phyloP scores from a whole-genome alignment of 139 green algal genomes.

The Axilococcus clingmanii region DNA sequence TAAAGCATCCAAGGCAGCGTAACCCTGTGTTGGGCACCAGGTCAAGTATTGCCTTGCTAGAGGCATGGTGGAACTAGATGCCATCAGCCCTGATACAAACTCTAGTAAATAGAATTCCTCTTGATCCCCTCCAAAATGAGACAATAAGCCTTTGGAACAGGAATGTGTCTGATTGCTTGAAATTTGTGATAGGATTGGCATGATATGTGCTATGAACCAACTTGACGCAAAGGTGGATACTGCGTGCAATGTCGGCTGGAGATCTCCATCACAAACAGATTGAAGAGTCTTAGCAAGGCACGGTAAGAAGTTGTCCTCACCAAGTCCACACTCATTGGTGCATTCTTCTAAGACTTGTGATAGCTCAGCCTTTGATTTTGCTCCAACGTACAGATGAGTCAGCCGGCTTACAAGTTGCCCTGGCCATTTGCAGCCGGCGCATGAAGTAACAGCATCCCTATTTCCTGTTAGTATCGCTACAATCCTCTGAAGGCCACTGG shows the following conservation, averaged over 20 bases:
- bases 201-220: constrained; percentile 62
- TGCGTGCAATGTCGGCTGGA: constrained; percentile 19
- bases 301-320: constrained; percentile 10
- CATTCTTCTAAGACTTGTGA: constrained; percentile 26
- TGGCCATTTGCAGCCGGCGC: no score
- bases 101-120: constrained; percentile 39
- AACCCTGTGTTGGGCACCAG: no score
- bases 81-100: no score
- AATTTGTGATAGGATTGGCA: constrained; percentile 36
- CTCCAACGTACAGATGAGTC: constrained; percentile 32
- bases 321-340: neutral
- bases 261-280: constrained; percentile 23
- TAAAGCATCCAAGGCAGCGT: no score
- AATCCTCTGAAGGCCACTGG: constrained; percentile 1
- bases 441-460: neutral
- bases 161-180: constrained; percentile 24
- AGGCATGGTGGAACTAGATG: no score
- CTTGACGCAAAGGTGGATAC: constrained; percentile 14
- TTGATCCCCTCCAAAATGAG: constrained; percentile 13
- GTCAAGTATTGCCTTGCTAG: no score
- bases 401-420: constrained; percentile 51
- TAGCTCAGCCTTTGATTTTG: constrained; percentile 27
- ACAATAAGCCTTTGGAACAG: constrained; percentile 15
- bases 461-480: constrained; percentile 40
- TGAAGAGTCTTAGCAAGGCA: constrained; percentile 15